These are phyloP conservation scores for Pachyrhizus erosus DNA, from an alignment of 306 rosid genomes.

Conservation along the genomic window DNA sequence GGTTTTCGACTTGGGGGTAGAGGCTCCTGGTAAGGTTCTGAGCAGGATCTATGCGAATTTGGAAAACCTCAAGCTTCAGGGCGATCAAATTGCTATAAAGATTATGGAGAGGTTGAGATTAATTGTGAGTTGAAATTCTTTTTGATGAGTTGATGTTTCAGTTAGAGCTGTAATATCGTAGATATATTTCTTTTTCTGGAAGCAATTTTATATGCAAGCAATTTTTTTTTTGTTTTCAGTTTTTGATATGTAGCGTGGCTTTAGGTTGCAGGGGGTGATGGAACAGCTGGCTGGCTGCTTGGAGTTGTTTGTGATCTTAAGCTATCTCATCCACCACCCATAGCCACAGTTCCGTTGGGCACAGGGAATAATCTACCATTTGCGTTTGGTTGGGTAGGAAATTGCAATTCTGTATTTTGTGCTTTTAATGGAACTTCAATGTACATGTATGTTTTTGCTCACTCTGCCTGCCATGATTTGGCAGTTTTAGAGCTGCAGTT, in stretches of 20 bases:
- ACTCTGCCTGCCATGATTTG: conserved; percentile 23
- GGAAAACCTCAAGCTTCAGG: conserved; percentile 61
- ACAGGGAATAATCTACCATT: conserved; percentile 98
- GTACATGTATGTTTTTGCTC: not conserved
- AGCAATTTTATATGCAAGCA: conserved; percentile 24
- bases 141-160: not conserved
- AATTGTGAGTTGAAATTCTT: conserved; percentile 68
- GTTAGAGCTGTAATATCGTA: not conserved
- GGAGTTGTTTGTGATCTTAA: conserved; percentile 96
- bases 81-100: conserved; percentile 61
- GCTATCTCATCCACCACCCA: conserved; percentile 82
- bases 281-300: conserved; percentile 99
- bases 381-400: conserved; percentile 97
- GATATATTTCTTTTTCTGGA: not conserved
- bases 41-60: conserved; percentile 66
- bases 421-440: conserved; percentile 31
- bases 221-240: not conserved
- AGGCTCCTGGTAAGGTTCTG: conserved; percentile 80
- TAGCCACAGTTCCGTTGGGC: conserved; percentile 94
- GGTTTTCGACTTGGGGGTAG: conserved; percentile 91
- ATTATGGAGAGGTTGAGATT: conserved; percentile 65
- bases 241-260: conserved; percentile 31
- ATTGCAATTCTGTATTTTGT: not conserved
- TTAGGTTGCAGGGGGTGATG: conserved; percentile 99
- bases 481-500: not conserved